Base-by-base conservation (phyloP, 371 early-diverging fungal genomes). In the Rhizopus sp. region DNA sequence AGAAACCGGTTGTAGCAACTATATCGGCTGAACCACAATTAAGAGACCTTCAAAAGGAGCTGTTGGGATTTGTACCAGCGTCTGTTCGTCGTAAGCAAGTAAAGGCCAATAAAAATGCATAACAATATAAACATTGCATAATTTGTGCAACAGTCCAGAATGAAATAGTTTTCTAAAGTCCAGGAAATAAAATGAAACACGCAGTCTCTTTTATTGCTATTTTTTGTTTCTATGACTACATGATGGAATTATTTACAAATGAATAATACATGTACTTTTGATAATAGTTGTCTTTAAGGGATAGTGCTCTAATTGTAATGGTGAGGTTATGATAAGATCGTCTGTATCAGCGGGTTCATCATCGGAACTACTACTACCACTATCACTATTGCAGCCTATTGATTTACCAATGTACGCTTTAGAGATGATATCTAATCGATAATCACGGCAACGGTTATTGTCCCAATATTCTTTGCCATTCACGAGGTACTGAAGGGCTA, bases 381-480 rank as follows among this genome's bases (percentile, higher is more conserved):
- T 15, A 1, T 42, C 17, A 17, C 23, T 23, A 2, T 23, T 23
- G 7, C 29, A 30, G 17, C 53, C 6, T 41, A 34, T 41, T 46
- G 29, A 4, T 46, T 15, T 33, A 35, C 35, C 15, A 65, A 33
- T 55, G 23, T 47, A 31, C 7, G 41, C 37, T 8, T 66, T 45
- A 7, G 62, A 42, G 31, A 60, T 12, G 12, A 68, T 53, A 34
- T 63, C 50, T n/a, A 63, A 6, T 40, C 53, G 40, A 70, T 90
- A 90, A 65, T 92, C 87, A 31, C 70, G 63, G 6, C 86, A 83
- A n/a, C 66, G 58, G 71, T 92, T 91, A 69, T 89, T 92, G 70
- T 93, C 94, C 94, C 94, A 93, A 64, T 78, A 80, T 63, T 86
- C 87, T 23, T 73, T 71, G 44, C 82, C 85, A 45, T 69, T 67